Percentiles rank a stretch among this genome's conserved stretches.
phyloP scores from a whole-genome alignment of 1,284 basidiomycete species.

The Sparassis latifolia region DNA sequence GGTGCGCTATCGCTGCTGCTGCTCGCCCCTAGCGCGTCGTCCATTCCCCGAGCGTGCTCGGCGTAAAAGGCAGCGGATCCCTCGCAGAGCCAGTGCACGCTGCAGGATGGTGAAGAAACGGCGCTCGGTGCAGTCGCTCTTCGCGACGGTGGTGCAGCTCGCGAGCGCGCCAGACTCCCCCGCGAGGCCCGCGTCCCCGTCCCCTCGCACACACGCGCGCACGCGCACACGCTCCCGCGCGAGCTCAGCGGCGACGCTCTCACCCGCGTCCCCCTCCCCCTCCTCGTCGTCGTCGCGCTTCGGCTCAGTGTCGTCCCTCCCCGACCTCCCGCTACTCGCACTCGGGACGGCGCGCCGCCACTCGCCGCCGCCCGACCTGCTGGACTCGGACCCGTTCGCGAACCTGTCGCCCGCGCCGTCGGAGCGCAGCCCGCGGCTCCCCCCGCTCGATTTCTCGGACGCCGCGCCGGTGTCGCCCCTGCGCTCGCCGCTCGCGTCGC shows the following conservation, averaged over 20 bases:
- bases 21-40: too few species aligned
- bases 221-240: too few species aligned
- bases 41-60: too few species aligned
- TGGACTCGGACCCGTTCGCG: constrained; percentile 70
- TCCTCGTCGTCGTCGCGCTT: constrained; percentile 11
- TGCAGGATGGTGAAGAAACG: constrained; percentile 33
- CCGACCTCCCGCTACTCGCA: constrained; percentile 9
- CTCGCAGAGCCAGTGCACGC: too few species aligned
- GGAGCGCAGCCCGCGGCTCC: constrained; percentile 12
- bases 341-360: constrained; percentile 15
- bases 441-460: constrained; percentile 16
- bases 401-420: constrained; percentile 34
- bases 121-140: constrained; percentile 42
- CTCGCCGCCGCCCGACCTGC: constrained; percentile 36
- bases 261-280: constrained; percentile 11
- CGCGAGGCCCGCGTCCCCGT: constrained; percentile 10
- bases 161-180: constrained; percentile 4
- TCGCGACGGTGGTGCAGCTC: constrained; percentile 18
- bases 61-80: too few species aligned
- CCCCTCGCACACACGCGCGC: neutral
- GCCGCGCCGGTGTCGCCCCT: constrained; percentile 4
- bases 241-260: constrained; percentile 8
- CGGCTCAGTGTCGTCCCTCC: constrained; percentile 12
- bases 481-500: constrained; percentile 12
- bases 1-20: too few species aligned